Conservation (phyloP, 306 rosid genomes). For the Trichosanthes cucumerina region DNA sequence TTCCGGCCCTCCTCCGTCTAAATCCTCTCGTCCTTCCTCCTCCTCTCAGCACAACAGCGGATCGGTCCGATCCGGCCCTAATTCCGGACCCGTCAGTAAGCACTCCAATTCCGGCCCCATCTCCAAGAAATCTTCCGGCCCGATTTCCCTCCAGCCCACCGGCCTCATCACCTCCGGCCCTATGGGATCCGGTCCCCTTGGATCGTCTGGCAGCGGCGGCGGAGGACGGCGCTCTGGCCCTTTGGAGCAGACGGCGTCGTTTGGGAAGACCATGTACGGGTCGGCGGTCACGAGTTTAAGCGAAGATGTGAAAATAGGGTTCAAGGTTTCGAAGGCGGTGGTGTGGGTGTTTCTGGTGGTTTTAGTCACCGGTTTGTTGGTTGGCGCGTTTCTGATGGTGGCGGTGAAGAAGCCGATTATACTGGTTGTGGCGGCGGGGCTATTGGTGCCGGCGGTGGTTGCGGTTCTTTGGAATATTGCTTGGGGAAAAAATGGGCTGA, state of each 20-base stretch:
- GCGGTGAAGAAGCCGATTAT: constrained; percentile 79
- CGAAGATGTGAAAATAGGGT: constrained; percentile 53
- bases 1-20: constrained; percentile 20
- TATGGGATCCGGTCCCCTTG: constrained; percentile 45
- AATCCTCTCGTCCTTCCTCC: constrained; percentile 48
- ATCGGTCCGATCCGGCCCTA: constrained; percentile 75
- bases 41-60: constrained; percentile 65
- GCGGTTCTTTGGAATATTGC: constrained; percentile 51
- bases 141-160: constrained; percentile 50
- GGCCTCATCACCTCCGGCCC: constrained; percentile 83
- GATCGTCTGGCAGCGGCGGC: constrained; percentile 24
- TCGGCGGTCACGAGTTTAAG: constrained; percentile 67
- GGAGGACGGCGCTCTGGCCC: constrained; percentile 36
- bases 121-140: constrained; percentile 52
- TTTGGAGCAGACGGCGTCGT: constrained; percentile 29
- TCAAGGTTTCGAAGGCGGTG: constrained; percentile 64
- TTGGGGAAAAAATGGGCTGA: constrained; percentile 59
- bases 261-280: constrained; percentile 59
- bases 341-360: constrained; percentile 69
- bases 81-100: constrained; percentile 43
- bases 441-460: constrained; percentile 39
- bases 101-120: constrained; percentile 45
- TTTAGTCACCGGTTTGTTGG: constrained; percentile 65
- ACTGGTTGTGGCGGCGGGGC: constrained; percentile 43
- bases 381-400: constrained; percentile 82